These are phyloP conservation scores for Gastrolobium bilobum DNA, from an alignment of 306 rosid genomes.

Conservation along the genomic window DNA sequence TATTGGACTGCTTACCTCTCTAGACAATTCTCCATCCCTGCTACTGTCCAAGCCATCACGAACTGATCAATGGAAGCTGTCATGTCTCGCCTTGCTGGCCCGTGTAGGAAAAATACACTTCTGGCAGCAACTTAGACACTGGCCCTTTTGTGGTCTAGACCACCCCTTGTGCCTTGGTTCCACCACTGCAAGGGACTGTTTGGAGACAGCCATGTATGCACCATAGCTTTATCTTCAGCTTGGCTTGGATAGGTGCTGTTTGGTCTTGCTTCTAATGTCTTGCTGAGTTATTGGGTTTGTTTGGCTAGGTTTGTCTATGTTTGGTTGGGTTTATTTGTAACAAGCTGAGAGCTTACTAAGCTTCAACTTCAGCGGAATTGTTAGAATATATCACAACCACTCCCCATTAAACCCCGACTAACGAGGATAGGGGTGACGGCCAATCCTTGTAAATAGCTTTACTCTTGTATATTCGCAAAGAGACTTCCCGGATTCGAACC, in stretches of 20 bases:
- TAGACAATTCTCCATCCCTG: slow-evolving; percentile 5
- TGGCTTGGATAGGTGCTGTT: background rate
- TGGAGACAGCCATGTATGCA: too few species aligned
- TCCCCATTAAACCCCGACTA: too few species aligned
- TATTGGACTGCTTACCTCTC: background rate
- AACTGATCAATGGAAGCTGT: background rate
- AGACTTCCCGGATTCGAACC: too few species aligned
- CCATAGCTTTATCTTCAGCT: too few species aligned
- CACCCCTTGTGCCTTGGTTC: too few species aligned
- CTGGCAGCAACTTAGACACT: too few species aligned
- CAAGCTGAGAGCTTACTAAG: background rate
- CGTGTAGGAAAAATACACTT: too few species aligned
- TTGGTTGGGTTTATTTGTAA: background rate
- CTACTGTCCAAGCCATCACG: background rate
- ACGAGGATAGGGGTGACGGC: too few species aligned
- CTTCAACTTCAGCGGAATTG: background rate
- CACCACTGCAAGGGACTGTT: too few species aligned
- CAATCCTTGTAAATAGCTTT: too few species aligned
- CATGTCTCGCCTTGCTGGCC: background rate
- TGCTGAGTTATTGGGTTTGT: background rate
- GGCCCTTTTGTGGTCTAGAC: too few species aligned
- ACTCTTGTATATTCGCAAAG: too few species aligned
- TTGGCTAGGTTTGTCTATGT: background rate
- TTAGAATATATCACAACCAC: background rate
- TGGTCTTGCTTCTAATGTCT: background rate